Conservation (phyloP, 2,329 filamentous ascomycete genomes). For the Scytalidium sp. region DNA sequence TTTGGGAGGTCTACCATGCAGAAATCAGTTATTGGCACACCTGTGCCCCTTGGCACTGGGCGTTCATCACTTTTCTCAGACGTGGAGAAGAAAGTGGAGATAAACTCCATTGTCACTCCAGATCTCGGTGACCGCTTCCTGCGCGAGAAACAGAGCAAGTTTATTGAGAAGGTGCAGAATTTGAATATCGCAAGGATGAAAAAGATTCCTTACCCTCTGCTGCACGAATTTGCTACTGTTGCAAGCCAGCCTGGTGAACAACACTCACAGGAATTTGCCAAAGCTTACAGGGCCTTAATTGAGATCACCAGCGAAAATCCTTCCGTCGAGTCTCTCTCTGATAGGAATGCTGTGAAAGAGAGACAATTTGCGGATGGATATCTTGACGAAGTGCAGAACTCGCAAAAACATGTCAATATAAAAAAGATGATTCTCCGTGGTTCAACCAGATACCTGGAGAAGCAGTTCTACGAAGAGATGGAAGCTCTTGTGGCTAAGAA, state of each 20-base stretch:
- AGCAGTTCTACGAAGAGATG: constrained; percentile 74
- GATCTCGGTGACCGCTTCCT: constrained; percentile 69
- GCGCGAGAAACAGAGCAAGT: constrained; percentile 80
- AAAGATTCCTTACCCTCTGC: constrained; percentile 66
- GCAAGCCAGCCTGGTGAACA: constrained; percentile 69
- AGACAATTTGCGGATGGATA: constrained; percentile 76
- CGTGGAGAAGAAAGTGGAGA: constrained; percentile 55
- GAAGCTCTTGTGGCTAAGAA: constrained; percentile 77
- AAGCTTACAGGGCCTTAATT: constrained; percentile 79
- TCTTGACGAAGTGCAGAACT: constrained; percentile 69
- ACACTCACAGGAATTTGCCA: constrained; percentile 70
- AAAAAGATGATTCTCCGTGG: constrained; percentile 79
- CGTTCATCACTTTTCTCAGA: constrained; percentile 68
- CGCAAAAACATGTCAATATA: constrained; percentile 60
- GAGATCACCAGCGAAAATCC: constrained; percentile 73
- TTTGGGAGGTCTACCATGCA: constrained; percentile 71
- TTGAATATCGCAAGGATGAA: constrained; percentile 73
- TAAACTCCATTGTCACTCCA: constrained; percentile 42
- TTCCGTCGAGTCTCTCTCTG: constrained; percentile 53
- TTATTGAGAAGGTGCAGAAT: constrained; percentile 74
- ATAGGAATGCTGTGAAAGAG: constrained; percentile 66
- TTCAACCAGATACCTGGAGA: constrained; percentile 76
- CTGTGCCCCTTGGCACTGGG: constrained; percentile 60
- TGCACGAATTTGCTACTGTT: constrained; percentile 72
- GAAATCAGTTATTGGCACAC: constrained; percentile 83